Conservation (phyloP, 495 filamentous ascomycete genomes). For the Parathielavia appendiculata region DNA sequence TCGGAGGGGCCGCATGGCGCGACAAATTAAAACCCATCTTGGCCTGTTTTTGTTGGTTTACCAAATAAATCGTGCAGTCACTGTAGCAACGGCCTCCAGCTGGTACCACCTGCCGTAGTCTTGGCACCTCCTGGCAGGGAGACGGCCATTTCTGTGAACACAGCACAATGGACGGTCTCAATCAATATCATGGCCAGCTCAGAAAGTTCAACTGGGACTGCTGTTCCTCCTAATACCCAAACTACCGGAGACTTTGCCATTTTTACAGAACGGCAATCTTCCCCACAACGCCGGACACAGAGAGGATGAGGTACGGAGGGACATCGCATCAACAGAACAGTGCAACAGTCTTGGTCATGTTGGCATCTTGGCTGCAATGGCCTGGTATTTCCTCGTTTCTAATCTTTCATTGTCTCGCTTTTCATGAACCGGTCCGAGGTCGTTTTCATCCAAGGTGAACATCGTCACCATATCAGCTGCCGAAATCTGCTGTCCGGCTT, state of each 20-base stretch:
- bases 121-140: background rate
- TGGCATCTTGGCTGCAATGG: conserved; percentile 2
- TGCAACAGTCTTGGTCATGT: background rate
- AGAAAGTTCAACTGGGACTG: too few species aligned
- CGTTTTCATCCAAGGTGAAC: conserved; percentile 26
- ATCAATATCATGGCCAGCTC: too few species aligned
- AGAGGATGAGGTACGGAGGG: background rate
- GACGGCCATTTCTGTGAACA: background rate
- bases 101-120: conserved; percentile 15
- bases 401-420: conserved; percentile 23
- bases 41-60: conserved; percentile 11
- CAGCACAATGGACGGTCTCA: background rate
- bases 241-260: too few species aligned
- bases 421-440: conserved; percentile 27
- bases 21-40: conserved; percentile 8
- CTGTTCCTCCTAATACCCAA: too few species aligned
- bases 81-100: conserved; percentile 24
- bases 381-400: conserved; percentile 27
- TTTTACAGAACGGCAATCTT: too few species aligned
- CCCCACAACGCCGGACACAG: background rate
- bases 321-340: background rate
- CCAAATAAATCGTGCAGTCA: conserved; percentile 22
- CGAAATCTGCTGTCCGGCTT: conserved; percentile 7
- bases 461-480: conserved; percentile 14
- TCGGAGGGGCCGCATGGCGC: conserved; percentile 18